Evolutionary conservation across 805 yeast species (phyloP), one percentile per base, ranked within the genome.

Genomic region (Metschnikowia baotianmanensis): DNA sequence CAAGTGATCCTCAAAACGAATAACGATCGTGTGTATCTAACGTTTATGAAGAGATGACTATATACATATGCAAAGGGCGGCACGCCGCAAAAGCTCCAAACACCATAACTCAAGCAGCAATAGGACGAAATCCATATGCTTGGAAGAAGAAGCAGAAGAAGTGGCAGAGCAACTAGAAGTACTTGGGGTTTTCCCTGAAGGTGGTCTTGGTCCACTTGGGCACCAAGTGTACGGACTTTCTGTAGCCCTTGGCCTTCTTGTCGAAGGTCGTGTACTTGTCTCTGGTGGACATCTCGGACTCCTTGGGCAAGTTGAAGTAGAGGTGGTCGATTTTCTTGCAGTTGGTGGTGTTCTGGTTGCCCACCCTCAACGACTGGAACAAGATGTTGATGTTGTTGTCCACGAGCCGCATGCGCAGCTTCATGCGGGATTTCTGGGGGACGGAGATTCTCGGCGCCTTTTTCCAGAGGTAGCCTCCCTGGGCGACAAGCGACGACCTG

Each of bases 151-250:
- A 12, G 27, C 6, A 28, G 18, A 25, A 21, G 12, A 8, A 15
- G 22, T 12, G 25, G 21, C 4, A 22, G 17, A 31, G 28, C 7
- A 25, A 29, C 17, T 68, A 86, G 61, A 76, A 83, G 58, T 82
- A 74, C 45, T 74, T 74, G 32, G 96, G 96, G 57, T 86, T 84
- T 43, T 76, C 80, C 69, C 96, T 81, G 62, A 82, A 75, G 7
- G 95, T 78, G 47, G 79, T 61, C 68, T 83, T 88, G 40, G 97
- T 89, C 95, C 96, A 89, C 59, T 89, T 86, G 16, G 96, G 96
- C 31, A 83, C 85, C 62, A 80, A 69, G 58, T 91, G 98, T 19
- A 86, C 80, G 49, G 90, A 82, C 67, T 89, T 91, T 69, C 98
- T 80, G 66, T 91, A 93, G 16, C 82, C 82, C 55, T 74, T 79